These are phyloP conservation scores for Gossypium aridum DNA, from an alignment of 441 rosid species.

Conservation along the genomic window DNA sequence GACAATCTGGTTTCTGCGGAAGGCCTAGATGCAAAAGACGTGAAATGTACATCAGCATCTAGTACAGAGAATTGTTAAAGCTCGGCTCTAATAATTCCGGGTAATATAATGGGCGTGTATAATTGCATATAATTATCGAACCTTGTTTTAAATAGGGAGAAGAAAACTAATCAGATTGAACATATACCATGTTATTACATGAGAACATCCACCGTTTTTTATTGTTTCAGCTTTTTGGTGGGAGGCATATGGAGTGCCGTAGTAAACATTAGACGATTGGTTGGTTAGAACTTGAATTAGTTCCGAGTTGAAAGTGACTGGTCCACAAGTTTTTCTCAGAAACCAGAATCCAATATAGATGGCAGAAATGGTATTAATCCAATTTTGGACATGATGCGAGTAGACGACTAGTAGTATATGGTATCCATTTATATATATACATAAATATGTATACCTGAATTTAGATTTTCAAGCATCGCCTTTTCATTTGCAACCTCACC, in stretches of 20 bases:
- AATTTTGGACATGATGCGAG: conserved; percentile 33
- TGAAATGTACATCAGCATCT: conserved; percentile 33
- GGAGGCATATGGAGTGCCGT: conserved; percentile 10
- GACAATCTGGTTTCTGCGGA: conserved; percentile 36
- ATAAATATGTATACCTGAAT: conserved; percentile 11
- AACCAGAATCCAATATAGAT: not conserved
- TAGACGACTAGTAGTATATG: conserved; percentile 18
- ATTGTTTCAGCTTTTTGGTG: not conserved
- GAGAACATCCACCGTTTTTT: not conserved
- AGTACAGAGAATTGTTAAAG: conserved; percentile 32
- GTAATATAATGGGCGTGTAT: conserved; percentile 13
- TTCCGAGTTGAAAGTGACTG: conserved; percentile 18
- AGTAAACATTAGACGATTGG: not conserved
- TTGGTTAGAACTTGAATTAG: conserved; percentile 6
- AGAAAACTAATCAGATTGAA: not conserved
- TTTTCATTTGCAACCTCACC: not conserved
- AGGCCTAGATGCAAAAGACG: conserved; percentile 43
- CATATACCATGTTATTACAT: not conserved
- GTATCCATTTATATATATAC: conserved; percentile 22
- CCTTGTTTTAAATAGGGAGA: not conserved
- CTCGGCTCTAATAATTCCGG: conserved; percentile 14
- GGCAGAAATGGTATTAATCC: conserved; percentile 20
- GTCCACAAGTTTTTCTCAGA: conserved; percentile 11
- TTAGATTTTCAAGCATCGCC: not conserved
- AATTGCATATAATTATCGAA: not conserved